A percentile compares a stretch with the other conserved stretches of the same genome.
These are phyloP conservation scores for Acrocalymma vagum DNA, from an alignment of 2,329 filamentous ascomycete genomes.

Conservation along the genomic window DNA sequence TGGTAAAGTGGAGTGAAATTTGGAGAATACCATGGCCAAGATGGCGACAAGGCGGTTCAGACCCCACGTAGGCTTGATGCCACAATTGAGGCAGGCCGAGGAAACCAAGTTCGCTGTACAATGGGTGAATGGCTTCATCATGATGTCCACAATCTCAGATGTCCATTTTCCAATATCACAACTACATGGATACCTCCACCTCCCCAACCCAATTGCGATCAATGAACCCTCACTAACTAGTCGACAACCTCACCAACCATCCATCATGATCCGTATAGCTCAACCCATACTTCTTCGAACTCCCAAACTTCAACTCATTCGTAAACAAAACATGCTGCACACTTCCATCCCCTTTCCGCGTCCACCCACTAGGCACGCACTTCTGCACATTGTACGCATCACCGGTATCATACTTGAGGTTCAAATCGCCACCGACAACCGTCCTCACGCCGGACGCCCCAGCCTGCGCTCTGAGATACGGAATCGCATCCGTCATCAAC, in stretches of 20 bases:
- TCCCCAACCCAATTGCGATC: no score
- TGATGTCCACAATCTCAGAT: no score
- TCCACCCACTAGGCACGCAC: constrained; percentile 9
- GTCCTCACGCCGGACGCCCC: constrained; percentile 5
- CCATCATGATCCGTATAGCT: constrained; percentile 12
- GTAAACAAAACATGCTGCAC: constrained; percentile 10
- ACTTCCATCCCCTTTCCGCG: constrained; percentile 10
- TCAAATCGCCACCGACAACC: constrained; percentile 13
- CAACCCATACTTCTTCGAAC: constrained; percentile 9
- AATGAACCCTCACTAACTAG: no score
- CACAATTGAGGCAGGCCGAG: no score
- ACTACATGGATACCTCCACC: no score
- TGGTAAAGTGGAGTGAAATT: no score
- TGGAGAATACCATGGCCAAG: no score
- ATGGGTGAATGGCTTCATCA: no score
- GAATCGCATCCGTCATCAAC: constrained; percentile 11
- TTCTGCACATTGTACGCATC: constrained; percentile 9
- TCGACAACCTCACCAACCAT: constrained; percentile 8
- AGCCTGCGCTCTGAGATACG: constrained; percentile 4
- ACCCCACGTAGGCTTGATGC: no score
- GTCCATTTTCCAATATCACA: no score
- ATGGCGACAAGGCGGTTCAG: no score
- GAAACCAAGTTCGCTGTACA: no score
- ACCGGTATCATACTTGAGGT: constrained; percentile 10
- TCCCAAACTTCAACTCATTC: constrained; percentile 9